Evolutionary conservation across 2,329 filamentous ascomycete species (phyloP), one percentile per base, ranked within the genome.

Genomic region (Aspergillus costaricaensis): DNA sequence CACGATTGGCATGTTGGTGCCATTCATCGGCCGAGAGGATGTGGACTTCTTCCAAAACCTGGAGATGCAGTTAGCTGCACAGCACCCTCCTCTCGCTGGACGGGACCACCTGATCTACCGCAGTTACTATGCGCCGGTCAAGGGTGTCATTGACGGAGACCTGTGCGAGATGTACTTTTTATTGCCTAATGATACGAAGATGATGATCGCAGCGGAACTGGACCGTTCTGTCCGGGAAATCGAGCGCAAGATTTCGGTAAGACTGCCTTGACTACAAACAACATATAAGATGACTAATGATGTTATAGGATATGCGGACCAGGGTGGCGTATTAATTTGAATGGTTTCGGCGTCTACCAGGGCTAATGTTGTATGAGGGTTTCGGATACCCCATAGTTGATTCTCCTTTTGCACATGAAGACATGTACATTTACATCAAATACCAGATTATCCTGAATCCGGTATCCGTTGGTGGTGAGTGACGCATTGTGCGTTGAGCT

Each of bases 21-120:
- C 96, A 0, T 98, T 99, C 73, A 82, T 92, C 50, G 90, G 88
- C 64, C 90, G 96, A 39, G 93, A 98, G 72, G 94, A 98, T 70
- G 91, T 96, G 53, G 95, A 98, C 76, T 98, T 99, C 79, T 99
- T 99, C 85, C 93, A 97, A 76, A 92, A 87, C 62, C 83, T 99
- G 23, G 95, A 99, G 79, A 88, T 90, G 72, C 91, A 96, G 72
- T 83, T 99, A 74, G 86, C 94, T 51, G 87, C 85, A 12, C 92
- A 96, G 72, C 93, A 96, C 71, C 85, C 93, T 38, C 94, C 94
- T 7, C 80, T 99, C 50, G 91, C 92, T 19, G 96, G 95, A 44
- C 86, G 96, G 66, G 96, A 99, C 75, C 95, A 99, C 77, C 82
- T 99, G 49, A 96, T 96, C 71, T 99, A 96, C 76, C 86, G 96